Conservation (phyloP, 208 protist species). For the Acanthamoeba culbertsoni region DNA sequence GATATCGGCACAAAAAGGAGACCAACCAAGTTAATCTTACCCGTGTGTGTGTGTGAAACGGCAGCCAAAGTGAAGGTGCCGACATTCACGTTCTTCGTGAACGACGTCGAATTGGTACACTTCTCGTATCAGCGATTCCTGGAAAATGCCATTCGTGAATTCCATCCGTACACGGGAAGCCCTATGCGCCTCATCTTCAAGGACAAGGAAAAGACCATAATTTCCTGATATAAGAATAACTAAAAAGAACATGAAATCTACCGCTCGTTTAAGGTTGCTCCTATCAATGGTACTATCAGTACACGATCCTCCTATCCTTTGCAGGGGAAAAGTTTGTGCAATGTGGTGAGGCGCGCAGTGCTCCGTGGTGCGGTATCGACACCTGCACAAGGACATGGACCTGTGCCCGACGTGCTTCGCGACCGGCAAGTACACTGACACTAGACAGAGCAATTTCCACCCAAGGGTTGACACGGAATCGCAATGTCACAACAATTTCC, state of each 20-base stretch:
- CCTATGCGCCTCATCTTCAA: slow-evolving; percentile 50
- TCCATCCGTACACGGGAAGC: slow-evolving; percentile 24
- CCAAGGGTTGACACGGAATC: no score
- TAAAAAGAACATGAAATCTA: no score
- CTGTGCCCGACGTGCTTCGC: slow-evolving; percentile 1
- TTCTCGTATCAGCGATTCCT: slow-evolving; percentile 51
- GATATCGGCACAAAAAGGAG: not conserved
- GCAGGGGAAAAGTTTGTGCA: no score
- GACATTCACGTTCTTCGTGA: slow-evolving; percentile 49
- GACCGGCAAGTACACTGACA: not conserved
- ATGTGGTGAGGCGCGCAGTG: not conserved
- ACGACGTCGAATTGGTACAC: slow-evolving; percentile 52
- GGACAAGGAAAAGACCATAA: slow-evolving; percentile 38
- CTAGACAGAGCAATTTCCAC: no score
- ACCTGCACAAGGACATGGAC: slow-evolving; percentile 25
- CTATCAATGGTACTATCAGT: no score
- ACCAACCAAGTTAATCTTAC: not conserved
- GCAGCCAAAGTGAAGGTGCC: not conserved
- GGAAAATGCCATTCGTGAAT: slow-evolving; percentile 31
- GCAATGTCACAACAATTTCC: no score
- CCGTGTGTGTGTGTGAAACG: not conserved
- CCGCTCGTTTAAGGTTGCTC: no score
- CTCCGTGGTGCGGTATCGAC: not conserved
- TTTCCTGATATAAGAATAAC: no score
- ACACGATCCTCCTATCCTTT: no score